Evolutionary conservation across 2,329 filamentous ascomycete species (phyloP).

Genomic region (Fusarium multiceps): DNA sequence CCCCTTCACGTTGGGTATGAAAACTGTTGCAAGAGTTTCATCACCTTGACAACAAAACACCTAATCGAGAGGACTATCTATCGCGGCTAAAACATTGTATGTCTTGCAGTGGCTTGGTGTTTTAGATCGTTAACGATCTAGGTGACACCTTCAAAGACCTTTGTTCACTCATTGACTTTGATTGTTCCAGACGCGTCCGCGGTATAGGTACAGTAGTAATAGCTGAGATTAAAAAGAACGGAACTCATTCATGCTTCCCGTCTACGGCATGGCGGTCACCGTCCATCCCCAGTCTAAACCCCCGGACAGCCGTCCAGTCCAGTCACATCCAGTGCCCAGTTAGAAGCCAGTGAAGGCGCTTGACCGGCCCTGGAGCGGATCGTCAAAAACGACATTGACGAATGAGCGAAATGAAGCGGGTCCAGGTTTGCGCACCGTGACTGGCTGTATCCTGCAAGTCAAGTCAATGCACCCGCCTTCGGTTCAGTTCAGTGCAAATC

Average conservation of each 20-base stretch:
- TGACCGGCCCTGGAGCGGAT: slow-evolving; percentile 33
- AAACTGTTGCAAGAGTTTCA: slow-evolving; percentile 4
- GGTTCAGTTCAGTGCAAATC: slow-evolving; percentile 34
- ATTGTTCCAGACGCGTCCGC: slow-evolving; percentile 21
- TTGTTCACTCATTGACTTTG: background rate
- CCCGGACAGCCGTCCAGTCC: slow-evolving; percentile 27
- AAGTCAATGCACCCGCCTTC: slow-evolving; percentile 32
- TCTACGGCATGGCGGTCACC: slow-evolving; percentile 23
- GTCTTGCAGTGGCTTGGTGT: slow-evolving; percentile 5
- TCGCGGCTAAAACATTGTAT: slow-evolving; percentile 14
- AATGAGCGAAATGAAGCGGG: slow-evolving; percentile 35
- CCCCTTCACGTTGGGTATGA: slow-evolving; percentile 2
- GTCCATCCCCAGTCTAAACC: slow-evolving; percentile 29
- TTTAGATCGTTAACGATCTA: slow-evolving; percentile 3
- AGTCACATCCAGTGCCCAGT: slow-evolving; percentile 21
- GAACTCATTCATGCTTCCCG: slow-evolving; percentile 25
- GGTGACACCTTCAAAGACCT: slow-evolving; percentile 10
- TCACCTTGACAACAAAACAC: slow-evolving; percentile 33
- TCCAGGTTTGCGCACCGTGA: slow-evolving; percentile 4
- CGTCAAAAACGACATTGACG: slow-evolving; percentile 22
- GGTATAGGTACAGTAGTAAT: background rate
- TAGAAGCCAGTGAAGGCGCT: slow-evolving; percentile 7
- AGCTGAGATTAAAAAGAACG: slow-evolving; percentile 29
- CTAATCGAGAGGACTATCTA: background rate
- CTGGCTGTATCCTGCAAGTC: slow-evolving; percentile 11